Evolutionary conservation across 148 eudicot genomes (phyloP).

Genomic region (Linanthus parryae): DNA sequence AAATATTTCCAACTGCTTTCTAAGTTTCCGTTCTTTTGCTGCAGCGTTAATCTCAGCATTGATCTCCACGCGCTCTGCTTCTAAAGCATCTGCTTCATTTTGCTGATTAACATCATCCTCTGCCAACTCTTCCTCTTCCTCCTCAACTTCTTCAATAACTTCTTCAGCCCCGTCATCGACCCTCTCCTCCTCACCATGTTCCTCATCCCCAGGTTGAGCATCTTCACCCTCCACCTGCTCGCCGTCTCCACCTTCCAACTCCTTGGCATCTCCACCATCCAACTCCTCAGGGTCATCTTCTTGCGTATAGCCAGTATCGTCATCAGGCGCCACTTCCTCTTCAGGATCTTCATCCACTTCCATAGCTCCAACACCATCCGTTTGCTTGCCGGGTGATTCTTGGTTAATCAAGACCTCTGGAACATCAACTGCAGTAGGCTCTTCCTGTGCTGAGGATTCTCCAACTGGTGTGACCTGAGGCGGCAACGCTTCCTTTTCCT

Average conservation of each 20-base stretch:
- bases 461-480: constrained; percentile 14
- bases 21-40: constrained; percentile 60
- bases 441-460: constrained; percentile 13
- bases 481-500: not conserved
- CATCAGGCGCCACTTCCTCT: constrained; percentile 16
- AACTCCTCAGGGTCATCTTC: constrained; percentile 18
- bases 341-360: constrained; percentile 16
- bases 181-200: constrained; percentile 27
- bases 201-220: constrained; percentile 20
- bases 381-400: constrained; percentile 17
- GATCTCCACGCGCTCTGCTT: constrained; percentile 49
- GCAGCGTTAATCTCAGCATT: constrained; percentile 50
- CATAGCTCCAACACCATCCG: constrained; percentile 22
- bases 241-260: too few species aligned
- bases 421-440: constrained; percentile 8
- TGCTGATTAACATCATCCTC: constrained; percentile 44
- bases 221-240: constrained; percentile 14
- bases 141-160: constrained; percentile 45
- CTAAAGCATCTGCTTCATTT: constrained; percentile 31
- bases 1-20: constrained; percentile 74
- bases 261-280: too few species aligned
- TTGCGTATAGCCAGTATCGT: constrained; percentile 19
- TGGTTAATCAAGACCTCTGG: constrained; percentile 14
- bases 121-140: constrained; percentile 41
- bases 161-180: constrained; percentile 45